Evolutionary conservation across 306 rosid species (phyloP).

Genomic region (Oemleria cerasiformis): DNA sequence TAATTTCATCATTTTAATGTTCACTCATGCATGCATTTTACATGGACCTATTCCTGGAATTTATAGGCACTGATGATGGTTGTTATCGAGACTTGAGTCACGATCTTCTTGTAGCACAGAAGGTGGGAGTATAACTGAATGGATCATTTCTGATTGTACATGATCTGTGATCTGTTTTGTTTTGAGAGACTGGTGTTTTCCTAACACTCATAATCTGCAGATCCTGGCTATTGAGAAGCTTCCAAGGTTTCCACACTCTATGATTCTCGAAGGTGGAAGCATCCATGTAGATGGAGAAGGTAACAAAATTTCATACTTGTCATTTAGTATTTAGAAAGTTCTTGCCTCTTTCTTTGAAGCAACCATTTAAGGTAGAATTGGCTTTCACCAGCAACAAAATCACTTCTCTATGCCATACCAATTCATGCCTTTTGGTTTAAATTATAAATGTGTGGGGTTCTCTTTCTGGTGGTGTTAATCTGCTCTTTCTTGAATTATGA

Average conservation of each 20-base stretch:
- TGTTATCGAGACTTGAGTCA: conserved; percentile 80
- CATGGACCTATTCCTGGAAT: conserved; percentile 13
- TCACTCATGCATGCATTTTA: conserved; percentile 14
- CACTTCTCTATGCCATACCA: background rate
- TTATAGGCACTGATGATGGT: conserved; percentile 67
- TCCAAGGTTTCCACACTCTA: conserved; percentile 62
- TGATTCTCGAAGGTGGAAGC: conserved; percentile 96
- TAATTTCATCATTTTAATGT: background rate
- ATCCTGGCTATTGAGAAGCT: conserved; percentile 69
- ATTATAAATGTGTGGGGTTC: background rate
- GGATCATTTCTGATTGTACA: background rate
- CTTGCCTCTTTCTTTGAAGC: background rate
- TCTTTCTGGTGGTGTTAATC: background rate
- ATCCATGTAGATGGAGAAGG: conserved; percentile 99
- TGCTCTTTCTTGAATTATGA: background rate
- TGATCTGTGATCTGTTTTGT: background rate
- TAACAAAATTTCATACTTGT: conserved; percentile 21
- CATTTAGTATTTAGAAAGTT: conserved; percentile 5
- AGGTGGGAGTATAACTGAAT: conserved; percentile 43
- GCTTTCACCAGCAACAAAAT: background rate
- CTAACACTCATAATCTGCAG: conserved; percentile 36
- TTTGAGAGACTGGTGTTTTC: background rate
- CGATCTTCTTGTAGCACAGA: conserved; percentile 59
- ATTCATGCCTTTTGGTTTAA: background rate
- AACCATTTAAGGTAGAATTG: background rate